phyloP scores from a whole-genome alignment of 129 eudicot genomes.

The Sambucus nigra region DNA sequence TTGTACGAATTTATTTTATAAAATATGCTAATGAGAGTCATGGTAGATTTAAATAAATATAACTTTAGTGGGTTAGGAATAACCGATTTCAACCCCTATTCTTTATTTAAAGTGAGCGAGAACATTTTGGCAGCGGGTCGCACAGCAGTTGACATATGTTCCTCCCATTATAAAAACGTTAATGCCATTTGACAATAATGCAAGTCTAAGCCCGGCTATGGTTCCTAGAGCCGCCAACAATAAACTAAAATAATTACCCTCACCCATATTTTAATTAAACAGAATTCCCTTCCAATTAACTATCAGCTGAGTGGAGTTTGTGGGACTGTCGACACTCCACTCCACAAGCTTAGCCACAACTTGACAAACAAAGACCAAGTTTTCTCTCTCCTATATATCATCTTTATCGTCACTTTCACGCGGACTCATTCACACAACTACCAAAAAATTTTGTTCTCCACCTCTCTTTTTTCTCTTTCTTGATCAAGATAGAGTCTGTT shows the following conservation, averaged over 20 bases:
- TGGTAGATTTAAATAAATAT: too few relatives aligned
- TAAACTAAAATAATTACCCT: neutral
- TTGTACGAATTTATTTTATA: too few relatives aligned
- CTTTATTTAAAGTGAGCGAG: too few relatives aligned
- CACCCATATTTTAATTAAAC: neutral
- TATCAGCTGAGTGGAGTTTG: conserved; percentile 1
- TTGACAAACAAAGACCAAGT: neutral
- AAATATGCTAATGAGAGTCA: too few relatives aligned
- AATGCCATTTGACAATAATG: neutral
- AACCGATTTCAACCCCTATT: too few relatives aligned
- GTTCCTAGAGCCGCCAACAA: neutral
- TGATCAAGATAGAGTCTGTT: neutral
- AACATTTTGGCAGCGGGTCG: too few relatives aligned
- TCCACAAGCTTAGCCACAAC: conserved; percentile 7
- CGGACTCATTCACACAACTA: conserved; percentile 6
- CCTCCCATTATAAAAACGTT: neutral
- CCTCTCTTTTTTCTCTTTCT: neutral
- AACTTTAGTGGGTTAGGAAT: too few relatives aligned
- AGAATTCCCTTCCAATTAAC: neutral
- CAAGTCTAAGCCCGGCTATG: neutral
- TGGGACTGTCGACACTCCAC: neutral
- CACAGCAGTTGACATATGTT: conserved; percentile 9
- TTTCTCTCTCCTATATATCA: conserved; percentile 3
- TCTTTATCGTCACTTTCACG: conserved; percentile 35
- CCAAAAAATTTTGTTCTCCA: neutral